Evolutionary conservation across 805 yeast genomes (phyloP).

Genomic region (Diddensiella santjacobensis): DNA sequence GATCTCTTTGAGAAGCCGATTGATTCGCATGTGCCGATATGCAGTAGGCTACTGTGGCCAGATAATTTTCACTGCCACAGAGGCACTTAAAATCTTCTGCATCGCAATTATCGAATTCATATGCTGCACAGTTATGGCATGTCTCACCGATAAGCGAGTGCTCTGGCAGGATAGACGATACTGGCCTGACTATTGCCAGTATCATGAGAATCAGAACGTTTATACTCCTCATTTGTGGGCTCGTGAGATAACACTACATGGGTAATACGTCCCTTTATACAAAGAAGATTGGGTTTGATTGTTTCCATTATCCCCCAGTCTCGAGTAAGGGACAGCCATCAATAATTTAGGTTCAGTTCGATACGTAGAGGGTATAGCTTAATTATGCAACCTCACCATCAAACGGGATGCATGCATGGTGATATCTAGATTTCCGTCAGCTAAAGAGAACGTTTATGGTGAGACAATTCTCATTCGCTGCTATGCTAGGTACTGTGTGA

Average conservation of each 20-base stretch:
- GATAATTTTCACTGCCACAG: conserved; percentile 27
- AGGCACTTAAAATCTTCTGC: conserved; percentile 29
- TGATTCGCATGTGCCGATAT: conserved; percentile 24
- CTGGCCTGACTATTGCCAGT: conserved; percentile 8
- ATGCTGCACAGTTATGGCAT: conserved; percentile 19
- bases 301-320: too few species aligned
- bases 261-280: neutral
- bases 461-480: too few species aligned
- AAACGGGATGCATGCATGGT: too few species aligned
- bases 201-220: conserved; percentile 14
- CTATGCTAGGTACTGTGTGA: too few species aligned
- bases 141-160: conserved; percentile 23
- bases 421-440: too few species aligned
- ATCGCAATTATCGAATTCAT: conserved; percentile 19
- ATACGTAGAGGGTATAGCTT: too few species aligned
- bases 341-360: too few species aligned
- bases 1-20: conserved; percentile 25
- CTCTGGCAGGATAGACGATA: neutral
- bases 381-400: too few species aligned
- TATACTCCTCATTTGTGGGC: neutral
- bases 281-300: neutral
- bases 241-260: neutral
- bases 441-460: too few species aligned
- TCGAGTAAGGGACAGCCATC: too few species aligned
- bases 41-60: conserved; percentile 34